These are phyloP conservation scores for Ramaria sp. DNA, from an alignment of 768 basidiomycete species.

Conservation along the genomic window DNA sequence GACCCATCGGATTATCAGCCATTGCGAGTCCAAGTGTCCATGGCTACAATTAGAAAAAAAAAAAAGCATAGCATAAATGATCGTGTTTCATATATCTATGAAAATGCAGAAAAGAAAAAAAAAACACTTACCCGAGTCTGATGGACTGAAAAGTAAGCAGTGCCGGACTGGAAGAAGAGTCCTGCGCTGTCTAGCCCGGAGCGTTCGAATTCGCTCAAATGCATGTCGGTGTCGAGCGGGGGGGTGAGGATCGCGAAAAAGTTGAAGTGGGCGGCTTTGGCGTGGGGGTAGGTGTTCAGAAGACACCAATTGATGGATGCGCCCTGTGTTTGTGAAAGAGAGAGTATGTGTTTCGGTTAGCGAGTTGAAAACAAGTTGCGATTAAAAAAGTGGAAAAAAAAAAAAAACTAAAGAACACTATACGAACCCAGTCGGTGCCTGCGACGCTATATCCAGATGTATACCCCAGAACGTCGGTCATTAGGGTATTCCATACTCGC, in stretches of 20 bases:
- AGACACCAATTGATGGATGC: slow-evolving; percentile 7
- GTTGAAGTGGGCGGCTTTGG: slow-evolving; percentile 10
- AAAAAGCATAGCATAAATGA: too few species aligned
- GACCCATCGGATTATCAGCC: slow-evolving; percentile 18
- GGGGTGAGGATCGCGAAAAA: slow-evolving; percentile 9
- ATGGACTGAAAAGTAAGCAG: slow-evolving; percentile 3
- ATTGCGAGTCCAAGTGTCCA: slow-evolving; percentile 19
- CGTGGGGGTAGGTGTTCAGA: slow-evolving; percentile 8
- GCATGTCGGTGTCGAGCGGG: neutral
- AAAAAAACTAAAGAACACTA: neutral
- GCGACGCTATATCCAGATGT: slow-evolving; percentile 14
- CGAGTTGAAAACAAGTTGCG: too few species aligned
- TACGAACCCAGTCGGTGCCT: slow-evolving; percentile 17
- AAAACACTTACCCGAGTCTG: slow-evolving; percentile 1
- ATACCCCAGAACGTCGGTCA: slow-evolving; percentile 19
- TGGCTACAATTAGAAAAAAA: slow-evolving; percentile 12
- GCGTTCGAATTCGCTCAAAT: neutral
- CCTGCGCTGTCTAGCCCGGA: neutral
- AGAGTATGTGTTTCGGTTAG: too few species aligned
- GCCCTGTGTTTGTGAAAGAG: slow-evolving; percentile 1
- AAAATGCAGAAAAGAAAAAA: too few species aligned
- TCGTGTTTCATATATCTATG: too few species aligned
- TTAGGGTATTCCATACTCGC: slow-evolving; percentile 17
- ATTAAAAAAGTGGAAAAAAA: too few species aligned
- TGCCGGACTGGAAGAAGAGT: slow-evolving; percentile 3